Base-by-base conservation (phyloP, 768 basidiomycete genomes). In the Suillus occidentalis region DNA sequence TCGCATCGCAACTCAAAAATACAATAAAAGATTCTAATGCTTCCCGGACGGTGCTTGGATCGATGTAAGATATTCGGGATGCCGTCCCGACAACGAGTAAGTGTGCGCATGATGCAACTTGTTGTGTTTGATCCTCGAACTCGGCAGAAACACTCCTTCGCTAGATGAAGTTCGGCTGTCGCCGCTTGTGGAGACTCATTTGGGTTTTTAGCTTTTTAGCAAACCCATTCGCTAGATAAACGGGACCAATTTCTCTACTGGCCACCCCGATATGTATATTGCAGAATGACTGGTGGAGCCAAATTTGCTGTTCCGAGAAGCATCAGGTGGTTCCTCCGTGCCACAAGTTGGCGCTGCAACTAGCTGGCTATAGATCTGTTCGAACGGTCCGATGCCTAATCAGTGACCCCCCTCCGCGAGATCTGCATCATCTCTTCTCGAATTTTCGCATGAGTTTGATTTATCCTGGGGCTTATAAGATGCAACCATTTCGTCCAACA, bases 201-300 rank as follows among this genome's bases (percentile, higher is more conserved):
- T 78, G 72, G 70, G 76, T 77, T 76, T 76, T 78, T 69, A 69
- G 55, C 70, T 70, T 77, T 76, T 77, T 77, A 66, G 68, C 73
- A 63, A 62, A 67, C 20, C 65, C 62, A 65, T 67, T 71, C 65
- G 60, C 68, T 62, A 65, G 65, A 67, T 62, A 50, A 67, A 64
- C 67, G 70, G 68, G 45, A 22, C 22, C 20, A 69, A 66, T 70
- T 69, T 53, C 58, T 60, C 53, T 31, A 59, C 58, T 63, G 62
- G 62, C 61, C 47, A 62, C 13, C 67, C 74, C 55, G 61, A 75
- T 73, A 66, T 68, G 66, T 68, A 71, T 66, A 66, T 63, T 65
- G 63, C 65, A 66, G 20, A 43, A 57, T 56, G 52, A 13, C 68
- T 68, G 66, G 40, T 67, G 64, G 59, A 39, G 66, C 73, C 65